phyloP scores from a whole-genome alignment of 2,329 filamentous ascomycete genomes.

The Trichoderma atrobrunneum region DNA sequence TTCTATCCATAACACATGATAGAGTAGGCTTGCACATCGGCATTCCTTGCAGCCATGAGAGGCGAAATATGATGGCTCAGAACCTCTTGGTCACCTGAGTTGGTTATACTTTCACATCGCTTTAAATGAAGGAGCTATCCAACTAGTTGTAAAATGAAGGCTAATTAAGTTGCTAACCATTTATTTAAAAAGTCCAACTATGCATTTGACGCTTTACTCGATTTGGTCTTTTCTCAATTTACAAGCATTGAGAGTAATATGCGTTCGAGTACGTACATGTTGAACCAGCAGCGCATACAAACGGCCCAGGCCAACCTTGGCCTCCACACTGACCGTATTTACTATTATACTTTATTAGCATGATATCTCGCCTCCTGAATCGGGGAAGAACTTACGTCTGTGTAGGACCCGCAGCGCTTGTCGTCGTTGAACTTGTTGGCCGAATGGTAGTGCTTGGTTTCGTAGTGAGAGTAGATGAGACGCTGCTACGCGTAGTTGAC shows the following conservation, averaged over 20 bases:
- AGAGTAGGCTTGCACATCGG: not conserved
- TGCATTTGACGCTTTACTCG: not conserved
- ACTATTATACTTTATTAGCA: not conserved
- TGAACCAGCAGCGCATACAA: conserved; percentile 5
- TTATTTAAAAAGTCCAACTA: not conserved
- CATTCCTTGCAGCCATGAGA: not conserved
- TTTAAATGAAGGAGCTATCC: not conserved
- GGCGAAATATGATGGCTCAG: not conserved
- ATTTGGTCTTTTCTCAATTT: not conserved
- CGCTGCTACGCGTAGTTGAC: not conserved
- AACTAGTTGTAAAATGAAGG: not conserved
- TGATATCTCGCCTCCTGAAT: not conserved
- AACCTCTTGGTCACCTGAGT: not conserved
- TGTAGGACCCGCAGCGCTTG: not conserved
- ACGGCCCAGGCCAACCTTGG: not conserved
- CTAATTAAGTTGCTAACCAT: not conserved
- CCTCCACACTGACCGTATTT: conserved; percentile 13
- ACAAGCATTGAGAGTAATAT: conserved; percentile 16
- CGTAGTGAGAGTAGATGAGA: not conserved
- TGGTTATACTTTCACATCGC: not conserved
- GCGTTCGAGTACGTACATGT: not conserved
- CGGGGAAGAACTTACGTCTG: not conserved
- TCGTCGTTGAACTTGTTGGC: conserved; percentile 7
- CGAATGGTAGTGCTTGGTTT: conserved; percentile 12
- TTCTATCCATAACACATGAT: not conserved